These are phyloP conservation scores for Spergularia bocconei DNA, from an alignment of 148 eudicot species.

Conservation along the genomic window DNA sequence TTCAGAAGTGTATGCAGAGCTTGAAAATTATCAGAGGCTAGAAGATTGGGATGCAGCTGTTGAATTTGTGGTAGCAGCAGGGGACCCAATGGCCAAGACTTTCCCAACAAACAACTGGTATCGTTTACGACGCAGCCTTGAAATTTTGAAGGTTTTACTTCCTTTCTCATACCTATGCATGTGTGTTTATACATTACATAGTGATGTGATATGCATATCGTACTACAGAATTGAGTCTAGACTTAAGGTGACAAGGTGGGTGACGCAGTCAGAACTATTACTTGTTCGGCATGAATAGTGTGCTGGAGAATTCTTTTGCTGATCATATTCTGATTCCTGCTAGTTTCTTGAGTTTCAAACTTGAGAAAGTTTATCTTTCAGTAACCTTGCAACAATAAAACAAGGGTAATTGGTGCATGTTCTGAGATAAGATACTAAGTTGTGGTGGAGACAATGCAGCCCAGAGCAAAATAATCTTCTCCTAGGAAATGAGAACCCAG, in stretches of 20 bases:
- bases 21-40: constrained; percentile 48
- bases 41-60: constrained; percentile 92
- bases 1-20: constrained; percentile 66
- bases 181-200: neutral
- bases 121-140: constrained; percentile 82
- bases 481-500: neutral
- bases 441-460: neutral
- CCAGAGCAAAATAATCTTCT: neutral
- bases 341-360: neutral
- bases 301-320: neutral
- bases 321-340: neutral
- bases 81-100: constrained; percentile 69
- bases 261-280: neutral
- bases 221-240: neutral
- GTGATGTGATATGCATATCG: constrained; percentile 1
- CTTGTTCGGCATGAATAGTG: neutral
- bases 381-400: neutral
- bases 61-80: constrained; percentile 67
- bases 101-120: constrained; percentile 88
- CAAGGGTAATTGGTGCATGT: neutral
- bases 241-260: neutral
- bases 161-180: neutral
- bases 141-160: constrained; percentile 65
- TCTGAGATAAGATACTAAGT: neutral
- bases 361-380: neutral